Base-by-base conservation (phyloP, 2,329 filamentous ascomycete species). In the Plectosphaerella sp. region DNA sequence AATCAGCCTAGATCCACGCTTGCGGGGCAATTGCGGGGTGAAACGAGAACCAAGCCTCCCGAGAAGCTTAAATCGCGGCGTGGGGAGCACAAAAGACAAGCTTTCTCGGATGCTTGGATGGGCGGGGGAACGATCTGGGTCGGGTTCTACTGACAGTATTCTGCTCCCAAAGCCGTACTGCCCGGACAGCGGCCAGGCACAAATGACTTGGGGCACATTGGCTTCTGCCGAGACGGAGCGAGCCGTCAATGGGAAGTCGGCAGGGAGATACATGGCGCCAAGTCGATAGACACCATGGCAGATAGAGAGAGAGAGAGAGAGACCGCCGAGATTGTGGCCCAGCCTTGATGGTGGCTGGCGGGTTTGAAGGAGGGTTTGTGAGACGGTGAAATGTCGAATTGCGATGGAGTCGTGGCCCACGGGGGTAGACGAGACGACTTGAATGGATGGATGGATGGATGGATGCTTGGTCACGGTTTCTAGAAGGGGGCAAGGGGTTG, bases 151-250 rank as follows among this genome's bases (percentile, higher is more conserved):
- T 61, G 62, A 81, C 73, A 83, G 61, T 37, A 78, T 63, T 56
- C 80, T 68, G 1, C 77, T 76, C 0, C 80, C 80, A 4, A 75
- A 68, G 0, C 80, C 80, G 59, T 83, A 84, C 59, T 83, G 79
- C 0, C 78, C 78, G 15, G 73, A 79, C 2, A 82, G 69, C 1
- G 79, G 80, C 73, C 76, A 83, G 3, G 77, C 78, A 53, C 80
- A 83, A 11, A 83, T 65, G 2, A 82, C 79, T 33, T 76, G 65
- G 14, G 22, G 14, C 7, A 18, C 41, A 16, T 43, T 43, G 41
- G 16, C 16, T 7, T 43, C 41, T 33, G 28, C 28, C 28, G 28
- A 33, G 28, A 12, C 8, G 28, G 28, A 33, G 8, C 28, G 28
- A 10, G 8, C 28, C 28, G 28, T 33, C 28, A 33, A 33, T 33